These are phyloP conservation scores for Epichloe baconii DNA, from an alignment of 2,329 filamentous ascomycete species.

Conservation along the genomic window DNA sequence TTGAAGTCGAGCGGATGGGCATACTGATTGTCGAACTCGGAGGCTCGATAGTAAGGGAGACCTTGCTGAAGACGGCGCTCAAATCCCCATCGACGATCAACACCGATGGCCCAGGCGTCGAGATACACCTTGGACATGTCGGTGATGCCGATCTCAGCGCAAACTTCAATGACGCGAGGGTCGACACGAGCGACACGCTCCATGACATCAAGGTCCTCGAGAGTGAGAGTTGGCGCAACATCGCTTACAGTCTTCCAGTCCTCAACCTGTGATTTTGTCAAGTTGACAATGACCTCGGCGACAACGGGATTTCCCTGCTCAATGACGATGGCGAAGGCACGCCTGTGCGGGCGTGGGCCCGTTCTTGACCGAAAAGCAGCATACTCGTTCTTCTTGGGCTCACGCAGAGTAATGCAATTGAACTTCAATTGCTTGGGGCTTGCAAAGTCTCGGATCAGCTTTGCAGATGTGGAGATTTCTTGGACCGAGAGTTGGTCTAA, in stretches of 20 bases:
- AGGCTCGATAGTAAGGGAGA: slow-evolving; percentile 67
- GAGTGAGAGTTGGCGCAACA: slow-evolving; percentile 47
- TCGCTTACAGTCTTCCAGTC: slow-evolving; percentile 32
- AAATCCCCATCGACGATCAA: slow-evolving; percentile 65
- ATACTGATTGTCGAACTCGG: slow-evolving; percentile 53
- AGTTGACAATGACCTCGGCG: slow-evolving; percentile 39
- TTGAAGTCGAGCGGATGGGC: slow-evolving; percentile 42
- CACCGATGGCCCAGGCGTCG: slow-evolving; percentile 76
- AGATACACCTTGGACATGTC: slow-evolving; percentile 79
- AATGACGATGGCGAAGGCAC: slow-evolving; percentile 35
- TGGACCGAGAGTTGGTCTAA: slow-evolving; percentile 38
- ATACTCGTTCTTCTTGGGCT: slow-evolving; percentile 51
- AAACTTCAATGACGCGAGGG: slow-evolving; percentile 64
- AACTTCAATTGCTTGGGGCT: slow-evolving; percentile 23
- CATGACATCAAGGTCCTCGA: slow-evolving; percentile 68
- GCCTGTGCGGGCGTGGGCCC: slow-evolving; percentile 34
- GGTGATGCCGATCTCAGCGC: slow-evolving; percentile 58
- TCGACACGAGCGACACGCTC: slow-evolving; percentile 57
- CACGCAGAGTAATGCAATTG: slow-evolving; percentile 55
- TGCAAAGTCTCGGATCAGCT: slow-evolving; percentile 31
- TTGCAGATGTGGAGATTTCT: slow-evolving; percentile 38
- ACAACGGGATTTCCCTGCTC: slow-evolving; percentile 25
- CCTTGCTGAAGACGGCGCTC: slow-evolving; percentile 64
- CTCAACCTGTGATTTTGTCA: slow-evolving; percentile 28
- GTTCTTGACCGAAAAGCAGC: slow-evolving; percentile 41